Base-by-base conservation (phyloP, 1,284 basidiomycete genomes). In the Xerocomus amazonicus region DNA sequence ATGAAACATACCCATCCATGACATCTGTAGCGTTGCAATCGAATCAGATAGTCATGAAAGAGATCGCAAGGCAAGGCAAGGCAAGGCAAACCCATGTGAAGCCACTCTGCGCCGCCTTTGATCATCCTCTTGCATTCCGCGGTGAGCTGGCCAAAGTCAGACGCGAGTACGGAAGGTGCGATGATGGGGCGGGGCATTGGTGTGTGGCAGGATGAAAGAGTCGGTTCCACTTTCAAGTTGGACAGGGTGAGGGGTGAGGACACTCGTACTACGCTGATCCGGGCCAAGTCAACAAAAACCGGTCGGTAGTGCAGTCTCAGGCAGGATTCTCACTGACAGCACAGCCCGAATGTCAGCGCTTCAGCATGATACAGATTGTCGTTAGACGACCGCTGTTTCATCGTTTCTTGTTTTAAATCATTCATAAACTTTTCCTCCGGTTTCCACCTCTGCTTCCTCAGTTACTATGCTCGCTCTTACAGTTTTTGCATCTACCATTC, bases 101-200 rank as follows among this genome's bases (percentile, higher is more conserved):
- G 80, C 93, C 94, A 97, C 69, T 97, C 87, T 37, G 93, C 92
- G 32, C 95, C 92, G 57, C 84, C 83, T 61, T 87, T 83, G 57
- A 96, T 90, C 89, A 97, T 96, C 47, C 92, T 81, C 64, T 86
- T 86, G 72, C 95, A 96, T 82, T 97, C 92, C 61, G 84, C 84
- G 48, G 83, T 86, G 56, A 97, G 81, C 63, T 94, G 86, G 36
- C 91, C 92, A 72, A 97, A 92, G 76, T 97, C 92, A n/a, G 90
- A 92, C 52, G 92, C 92, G 27, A 95, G 86, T 35, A 94, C 90
- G 13, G 91, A 94, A 29, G 92, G 92, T 9, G 91, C 84, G 68
- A 96, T 90, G 70, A 95, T 93, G 16, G 90, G 84, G 63, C 80
- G 80, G 59, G 84, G 87, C 91, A 93, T 92, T 92, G 51, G 55